Percentiles rank a stretch among this genome's conserved stretches.
These are phyloP conservation scores for Phyllosticta citribraziliensis DNA, from an alignment of 2,329 filamentous ascomycete genomes.

Conservation along the genomic window DNA sequence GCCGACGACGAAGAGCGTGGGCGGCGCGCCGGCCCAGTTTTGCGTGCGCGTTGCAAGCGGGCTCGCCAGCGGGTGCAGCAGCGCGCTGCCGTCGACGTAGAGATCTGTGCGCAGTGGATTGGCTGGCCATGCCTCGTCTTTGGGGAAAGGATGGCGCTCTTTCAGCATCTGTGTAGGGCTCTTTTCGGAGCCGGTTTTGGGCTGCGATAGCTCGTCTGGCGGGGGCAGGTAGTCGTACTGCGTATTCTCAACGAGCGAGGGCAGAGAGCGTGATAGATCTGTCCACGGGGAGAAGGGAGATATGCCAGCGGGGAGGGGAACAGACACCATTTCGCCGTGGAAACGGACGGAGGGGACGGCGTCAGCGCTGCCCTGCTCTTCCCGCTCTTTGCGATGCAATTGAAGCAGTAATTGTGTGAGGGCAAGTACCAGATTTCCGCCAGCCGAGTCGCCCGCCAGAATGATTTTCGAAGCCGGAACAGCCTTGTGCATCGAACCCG, in stretches of 20 bases:
- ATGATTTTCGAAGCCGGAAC: constrained; percentile 58
- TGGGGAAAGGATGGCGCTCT: constrained; percentile 23
- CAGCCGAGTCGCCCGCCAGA: constrained; percentile 65
- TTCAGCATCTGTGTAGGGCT: constrained; percentile 13
- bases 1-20: constrained; percentile 58
- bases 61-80: constrained; percentile 58
- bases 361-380: constrained; percentile 20
- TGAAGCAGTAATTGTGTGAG: constrained; percentile 62
- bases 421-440: constrained; percentile 58
- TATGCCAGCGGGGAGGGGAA: constrained; percentile 59
- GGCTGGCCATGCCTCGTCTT: constrained; percentile 42
- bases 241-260: constrained; percentile 42
- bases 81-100: constrained; percentile 35
- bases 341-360: constrained; percentile 44
- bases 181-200: constrained; percentile 11
- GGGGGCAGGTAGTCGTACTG: constrained; percentile 56
- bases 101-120: constrained; percentile 37
- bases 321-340: constrained; percentile 46
- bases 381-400: constrained; percentile 33
- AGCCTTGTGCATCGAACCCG: constrained; percentile 55
- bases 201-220: constrained; percentile 24
- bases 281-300: constrained; percentile 59
- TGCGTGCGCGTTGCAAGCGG: constrained; percentile 41
- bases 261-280: constrained; percentile 57
- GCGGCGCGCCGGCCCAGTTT: constrained; percentile 54